These are phyloP conservation scores for Cladosporium cucumerinum DNA, from an alignment of 2,329 filamentous ascomycete species.

Conservation along the genomic window DNA sequence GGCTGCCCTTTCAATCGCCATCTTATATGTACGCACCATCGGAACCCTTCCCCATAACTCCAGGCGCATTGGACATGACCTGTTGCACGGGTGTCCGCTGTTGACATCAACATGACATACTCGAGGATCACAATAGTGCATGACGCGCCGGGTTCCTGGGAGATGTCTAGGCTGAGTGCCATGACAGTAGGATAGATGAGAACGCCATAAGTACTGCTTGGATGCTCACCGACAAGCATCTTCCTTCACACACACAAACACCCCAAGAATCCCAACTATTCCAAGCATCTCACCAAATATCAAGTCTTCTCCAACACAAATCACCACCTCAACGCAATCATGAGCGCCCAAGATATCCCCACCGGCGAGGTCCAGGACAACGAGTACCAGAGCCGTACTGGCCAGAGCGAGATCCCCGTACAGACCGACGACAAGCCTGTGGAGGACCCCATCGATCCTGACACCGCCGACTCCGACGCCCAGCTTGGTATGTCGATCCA, in stretches of 20 bases:
- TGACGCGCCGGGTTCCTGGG: slow-evolving; percentile 9
- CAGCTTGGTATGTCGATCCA: slow-evolving; percentile 41
- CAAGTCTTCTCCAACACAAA: background rate
- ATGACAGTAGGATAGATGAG: background rate
- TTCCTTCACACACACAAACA: background rate
- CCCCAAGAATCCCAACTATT: background rate
- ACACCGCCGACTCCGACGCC: slow-evolving; percentile 46
- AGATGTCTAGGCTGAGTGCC: background rate
- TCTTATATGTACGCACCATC: background rate
- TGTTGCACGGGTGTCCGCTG: background rate
- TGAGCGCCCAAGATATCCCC: slow-evolving; percentile 28
- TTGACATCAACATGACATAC: slow-evolving; percentile 19
- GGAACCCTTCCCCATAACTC: background rate
- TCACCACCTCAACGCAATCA: background rate
- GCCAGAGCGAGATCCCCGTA: slow-evolving; percentile 49
- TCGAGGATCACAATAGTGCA: background rate
- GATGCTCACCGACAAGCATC: background rate
- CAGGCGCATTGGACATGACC: background rate
- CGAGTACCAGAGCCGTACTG: slow-evolving; percentile 47
- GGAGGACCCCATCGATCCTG: slow-evolving; percentile 45
- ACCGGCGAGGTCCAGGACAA: slow-evolving; percentile 39
- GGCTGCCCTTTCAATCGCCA: background rate
- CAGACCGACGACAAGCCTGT: slow-evolving; percentile 46
- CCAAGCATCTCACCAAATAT: background rate
- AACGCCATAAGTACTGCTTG: slow-evolving; percentile 8